phyloP scores from a whole-genome alignment of 2,329 filamentous ascomycete species.

The Xylariomycetidae sp. region DNA sequence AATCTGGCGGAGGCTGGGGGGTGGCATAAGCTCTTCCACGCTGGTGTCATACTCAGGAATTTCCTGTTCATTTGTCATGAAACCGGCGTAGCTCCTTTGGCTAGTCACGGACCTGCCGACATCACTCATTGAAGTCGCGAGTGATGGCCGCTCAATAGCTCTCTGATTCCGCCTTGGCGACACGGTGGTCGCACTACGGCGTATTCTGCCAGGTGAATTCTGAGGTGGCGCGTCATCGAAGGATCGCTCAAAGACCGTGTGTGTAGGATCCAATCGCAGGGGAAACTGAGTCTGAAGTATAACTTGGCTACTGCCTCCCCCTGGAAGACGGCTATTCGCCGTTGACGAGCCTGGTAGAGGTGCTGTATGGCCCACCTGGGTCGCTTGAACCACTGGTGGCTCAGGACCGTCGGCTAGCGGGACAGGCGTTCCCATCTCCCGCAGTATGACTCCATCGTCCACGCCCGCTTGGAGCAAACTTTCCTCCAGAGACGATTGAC shows the following conservation, averaged over 20 bases:
- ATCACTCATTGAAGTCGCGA: no score
- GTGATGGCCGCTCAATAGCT: no score
- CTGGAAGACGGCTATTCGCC: slow-evolving; percentile 23
- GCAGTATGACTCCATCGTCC: slow-evolving; percentile 35
- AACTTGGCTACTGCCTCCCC: slow-evolving; percentile 36
- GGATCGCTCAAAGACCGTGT: slow-evolving; percentile 1
- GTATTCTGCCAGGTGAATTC: no score
- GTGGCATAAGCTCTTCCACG: no score
- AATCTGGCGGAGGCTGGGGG: no score
- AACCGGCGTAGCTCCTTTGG: no score
- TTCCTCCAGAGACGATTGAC: slow-evolving; percentile 37
- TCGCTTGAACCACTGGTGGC: slow-evolving; percentile 38
- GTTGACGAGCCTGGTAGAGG: slow-evolving; percentile 25
- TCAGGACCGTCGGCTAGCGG: slow-evolving; percentile 18
- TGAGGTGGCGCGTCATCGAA: slow-evolving; percentile 14
- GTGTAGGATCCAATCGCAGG: slow-evolving; percentile 11
- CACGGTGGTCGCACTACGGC: no score
- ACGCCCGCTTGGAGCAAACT: slow-evolving; percentile 42
- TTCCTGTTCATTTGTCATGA: no score
- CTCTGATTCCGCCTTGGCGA: no score
- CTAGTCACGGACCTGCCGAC: no score
- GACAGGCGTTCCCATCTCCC: slow-evolving; percentile 17
- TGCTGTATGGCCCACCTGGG: slow-evolving; percentile 32
- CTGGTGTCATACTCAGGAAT: no score
- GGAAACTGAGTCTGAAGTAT: slow-evolving; percentile 49